Evolutionary conservation across 257 asterid genomes (phyloP).

Genomic region (Capsicum chinense): DNA sequence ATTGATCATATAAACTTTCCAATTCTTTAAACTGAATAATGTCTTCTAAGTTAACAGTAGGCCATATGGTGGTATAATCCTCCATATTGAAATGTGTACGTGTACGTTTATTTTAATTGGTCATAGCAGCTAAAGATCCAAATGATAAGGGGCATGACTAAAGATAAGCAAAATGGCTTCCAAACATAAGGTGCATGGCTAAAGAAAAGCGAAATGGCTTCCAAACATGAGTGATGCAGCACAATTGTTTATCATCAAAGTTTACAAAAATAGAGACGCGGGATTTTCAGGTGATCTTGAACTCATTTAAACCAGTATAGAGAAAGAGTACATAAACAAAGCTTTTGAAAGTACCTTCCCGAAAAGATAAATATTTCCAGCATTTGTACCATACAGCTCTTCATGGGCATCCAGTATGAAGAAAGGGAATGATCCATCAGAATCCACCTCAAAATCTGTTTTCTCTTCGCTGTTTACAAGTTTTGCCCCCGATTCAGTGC

Average conservation of each 20-base stretch:
- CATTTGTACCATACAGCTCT: constrained; percentile 74
- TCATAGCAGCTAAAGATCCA: not conserved
- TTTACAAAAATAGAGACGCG: not conserved
- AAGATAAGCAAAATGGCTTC: too few species aligned
- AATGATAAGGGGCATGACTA: not conserved
- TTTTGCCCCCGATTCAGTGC: constrained; percentile 41
- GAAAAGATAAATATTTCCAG: constrained; percentile 81
- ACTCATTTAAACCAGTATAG: not conserved
- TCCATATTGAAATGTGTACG: not conserved
- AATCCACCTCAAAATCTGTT: constrained; percentile 65
- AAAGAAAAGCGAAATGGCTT: not conserved
- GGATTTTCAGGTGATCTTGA: not conserved
- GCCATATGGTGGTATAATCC: not conserved
- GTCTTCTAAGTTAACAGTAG: not conserved
- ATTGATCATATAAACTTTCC: not conserved
- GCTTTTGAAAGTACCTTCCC: constrained; percentile 71
- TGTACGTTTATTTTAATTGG: not conserved
- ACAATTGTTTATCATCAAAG: not conserved
- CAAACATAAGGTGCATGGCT: not conserved
- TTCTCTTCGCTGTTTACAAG: constrained; percentile 57
- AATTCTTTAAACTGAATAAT: not conserved
- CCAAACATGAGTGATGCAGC: constrained; percentile 11
- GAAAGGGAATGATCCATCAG: constrained; percentile 83
- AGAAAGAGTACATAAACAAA: constrained; percentile 26
- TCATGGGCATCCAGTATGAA: constrained; percentile 91